Evolutionary conservation across 129 eudicot species (phyloP).

Genomic region (Solidago caesia): DNA sequence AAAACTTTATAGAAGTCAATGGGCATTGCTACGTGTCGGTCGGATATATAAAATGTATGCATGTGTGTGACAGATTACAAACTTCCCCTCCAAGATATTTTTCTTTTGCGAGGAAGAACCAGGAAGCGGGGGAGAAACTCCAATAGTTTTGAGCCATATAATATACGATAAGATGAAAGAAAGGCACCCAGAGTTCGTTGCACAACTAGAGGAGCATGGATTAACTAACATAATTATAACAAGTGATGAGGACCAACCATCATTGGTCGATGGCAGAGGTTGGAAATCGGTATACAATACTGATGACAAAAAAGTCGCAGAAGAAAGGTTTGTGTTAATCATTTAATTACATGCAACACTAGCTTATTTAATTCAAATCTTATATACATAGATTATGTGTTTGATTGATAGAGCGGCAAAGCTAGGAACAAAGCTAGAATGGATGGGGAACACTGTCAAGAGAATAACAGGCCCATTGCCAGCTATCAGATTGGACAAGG

Average conservation of each 20-base stretch:
- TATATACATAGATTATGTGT: too few relatives aligned
- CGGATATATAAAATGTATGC: conserved; percentile 9
- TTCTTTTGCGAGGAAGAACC: conserved; percentile 89
- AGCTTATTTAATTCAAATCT: too few relatives aligned
- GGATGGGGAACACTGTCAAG: too few relatives aligned
- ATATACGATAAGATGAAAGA: conserved; percentile 33
- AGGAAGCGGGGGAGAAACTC: conserved; percentile 79
- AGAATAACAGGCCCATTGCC: conserved; percentile 28
- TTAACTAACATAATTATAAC: conserved; percentile 35
- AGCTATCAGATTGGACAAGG: conserved; percentile 45
- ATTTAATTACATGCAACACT: too few relatives aligned
- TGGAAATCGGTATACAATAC: conserved; percentile 75
- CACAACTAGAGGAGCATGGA: conserved; percentile 29
- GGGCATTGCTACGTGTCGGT: conserved; percentile 77
- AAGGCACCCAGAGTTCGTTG: conserved; percentile 25
- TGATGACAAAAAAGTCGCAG: conserved; percentile 67
- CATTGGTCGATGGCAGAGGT: conserved; percentile 72
- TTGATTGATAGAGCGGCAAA: conserved; percentile 39
- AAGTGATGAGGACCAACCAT: conserved; percentile 62
- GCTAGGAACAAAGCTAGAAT: conserved; percentile 48
- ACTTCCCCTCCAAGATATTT: conserved; percentile 64
- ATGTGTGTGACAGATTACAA: conserved; percentile 39
- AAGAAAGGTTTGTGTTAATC: conserved; percentile 50
- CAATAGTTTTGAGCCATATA: conserved; percentile 69
- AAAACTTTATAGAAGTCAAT: conserved; percentile 73